Evolutionary conservation across 1,284 basidiomycete species (phyloP), one percentile per base, ranked within the genome.

Genomic region (Ustilago crameri): DNA sequence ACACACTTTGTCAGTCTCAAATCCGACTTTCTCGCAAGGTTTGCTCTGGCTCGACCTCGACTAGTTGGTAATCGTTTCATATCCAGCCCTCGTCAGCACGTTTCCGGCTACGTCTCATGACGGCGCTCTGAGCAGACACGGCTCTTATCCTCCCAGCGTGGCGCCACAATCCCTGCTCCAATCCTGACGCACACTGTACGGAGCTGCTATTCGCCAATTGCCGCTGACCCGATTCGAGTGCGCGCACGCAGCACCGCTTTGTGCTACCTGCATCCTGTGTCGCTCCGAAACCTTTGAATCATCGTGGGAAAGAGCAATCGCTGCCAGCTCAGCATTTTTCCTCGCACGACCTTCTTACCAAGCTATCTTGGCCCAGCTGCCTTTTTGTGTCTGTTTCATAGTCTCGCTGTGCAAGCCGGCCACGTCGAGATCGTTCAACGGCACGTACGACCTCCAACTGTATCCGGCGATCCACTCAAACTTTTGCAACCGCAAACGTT

Each of bases 31-130:
- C n/a, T 24, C 10, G 10, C 8, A 34, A 40, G 27, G 42, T 47
- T 48, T 32, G 44, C 53, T 41, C 41, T 48, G 41, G 54, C 54
- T 57, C 61, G 54, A 49, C 45, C 41, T 64, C 61, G 61, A 55
- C 14, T 48, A 14, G 15, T 18, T 37, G 30, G 20, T 23, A 37
- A 35, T 46, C 61, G 44, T 35, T 59, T 64, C 61, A 64, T 63
- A 35, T 34, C 50, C 10, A 32, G 24, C 23, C 43, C 12, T 50
- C 9, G 18, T 26, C 9, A 15, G 30, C n/a, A n/a, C n/a, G n/a
- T n/a, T 27, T 15, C 12, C 18, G 7, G 20, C 43, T 53, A 23
- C 46, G 54, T 7, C 38, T 18, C 30, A 47, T 51, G 47, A 23
- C 22, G 50, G 51, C 50, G 41, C 46, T 35, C 38, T 54, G 42